These are phyloP conservation scores for Porcisia deanei DNA, from an alignment of 208 protist genomes.

Conservation along the genomic window DNA sequence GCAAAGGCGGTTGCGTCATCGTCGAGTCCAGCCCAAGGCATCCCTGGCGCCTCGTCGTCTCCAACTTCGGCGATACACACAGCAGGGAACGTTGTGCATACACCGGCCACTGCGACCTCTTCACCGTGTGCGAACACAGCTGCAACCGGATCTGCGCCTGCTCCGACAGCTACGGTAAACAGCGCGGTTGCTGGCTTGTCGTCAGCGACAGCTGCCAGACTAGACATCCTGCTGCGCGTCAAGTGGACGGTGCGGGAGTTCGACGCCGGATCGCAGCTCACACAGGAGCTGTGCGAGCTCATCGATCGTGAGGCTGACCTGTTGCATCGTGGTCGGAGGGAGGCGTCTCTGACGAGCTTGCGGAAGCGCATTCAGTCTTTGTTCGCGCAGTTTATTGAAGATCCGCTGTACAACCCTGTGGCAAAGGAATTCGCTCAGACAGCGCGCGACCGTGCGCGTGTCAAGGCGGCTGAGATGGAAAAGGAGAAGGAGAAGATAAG, in stretches of 20 bases:
- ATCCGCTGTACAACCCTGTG: slow-evolving; percentile 96
- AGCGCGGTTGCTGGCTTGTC: slow-evolving; percentile 1
- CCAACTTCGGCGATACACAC: background rate
- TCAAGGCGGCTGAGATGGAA: slow-evolving; percentile 21
- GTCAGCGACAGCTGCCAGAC: slow-evolving; percentile 60
- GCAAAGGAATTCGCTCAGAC: slow-evolving; percentile 70
- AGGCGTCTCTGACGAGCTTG: slow-evolving; percentile 69
- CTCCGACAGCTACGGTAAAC: background rate
- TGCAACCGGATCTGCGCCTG: background rate
- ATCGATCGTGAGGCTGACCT: slow-evolving; percentile 97
- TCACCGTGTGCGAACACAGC: background rate
- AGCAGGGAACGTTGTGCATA: background rate
- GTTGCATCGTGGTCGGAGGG: slow-evolving; percentile 89
- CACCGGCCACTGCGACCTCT: background rate
- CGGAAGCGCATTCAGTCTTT: slow-evolving; percentile 88
- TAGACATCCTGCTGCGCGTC: slow-evolving; percentile 96
- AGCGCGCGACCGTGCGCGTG: slow-evolving; percentile 37
- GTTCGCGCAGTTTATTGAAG: slow-evolving; percentile 95
- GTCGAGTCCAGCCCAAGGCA: background rate
- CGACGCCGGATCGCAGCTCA: slow-evolving; percentile 58
- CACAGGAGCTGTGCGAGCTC: slow-evolving; percentile 93
- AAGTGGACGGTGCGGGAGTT: slow-evolving; percentile 98
- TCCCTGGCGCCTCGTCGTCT: background rate
- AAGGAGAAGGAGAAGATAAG: slow-evolving; percentile 2
- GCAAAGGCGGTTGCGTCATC: background rate